These are phyloP conservation scores for Coemansia sp. DNA, from an alignment of 192 early-diverging fungal species.

Conservation along the genomic window DNA sequence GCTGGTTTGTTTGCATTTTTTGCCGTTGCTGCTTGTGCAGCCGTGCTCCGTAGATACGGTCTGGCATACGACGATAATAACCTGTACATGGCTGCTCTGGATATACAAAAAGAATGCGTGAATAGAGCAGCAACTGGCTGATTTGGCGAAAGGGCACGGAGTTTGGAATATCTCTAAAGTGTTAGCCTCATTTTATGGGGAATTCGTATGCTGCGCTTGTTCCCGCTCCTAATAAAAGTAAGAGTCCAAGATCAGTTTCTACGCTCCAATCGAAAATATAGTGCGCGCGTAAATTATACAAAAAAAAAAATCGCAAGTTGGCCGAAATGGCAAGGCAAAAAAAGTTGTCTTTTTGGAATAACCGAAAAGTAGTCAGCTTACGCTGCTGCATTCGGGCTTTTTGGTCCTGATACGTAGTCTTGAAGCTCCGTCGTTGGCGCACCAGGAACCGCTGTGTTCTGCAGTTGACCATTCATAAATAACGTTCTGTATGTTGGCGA, in stretches of 20 bases:
- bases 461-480: slow-evolving; percentile 23
- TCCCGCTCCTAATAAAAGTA: too few species aligned
- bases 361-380: not conserved
- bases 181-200: not conserved
- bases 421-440: not conserved
- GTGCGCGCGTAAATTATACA: not conserved
- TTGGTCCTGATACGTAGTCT: not conserved
- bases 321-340: not conserved
- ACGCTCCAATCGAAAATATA: not conserved
- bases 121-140: too few species aligned
- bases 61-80: not conserved
- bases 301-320: not conserved
- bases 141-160: too few species aligned
- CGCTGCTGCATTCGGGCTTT: not conserved
- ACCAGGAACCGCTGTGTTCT: not conserved
- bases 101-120: not conserved
- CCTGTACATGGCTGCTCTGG: not conserved
- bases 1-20: not conserved
- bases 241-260: not conserved
- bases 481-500: slow-evolving; percentile 40
- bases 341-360: not conserved
- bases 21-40: not conserved
- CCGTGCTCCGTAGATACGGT: not conserved
- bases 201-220: too few species aligned
- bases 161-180: too few species aligned